Percentiles rank a stretch among this genome's conserved stretches.
Conservation (phyloP, 2,329 filamentous ascomycete species). For the Aurifilum marmelostoma region DNA sequence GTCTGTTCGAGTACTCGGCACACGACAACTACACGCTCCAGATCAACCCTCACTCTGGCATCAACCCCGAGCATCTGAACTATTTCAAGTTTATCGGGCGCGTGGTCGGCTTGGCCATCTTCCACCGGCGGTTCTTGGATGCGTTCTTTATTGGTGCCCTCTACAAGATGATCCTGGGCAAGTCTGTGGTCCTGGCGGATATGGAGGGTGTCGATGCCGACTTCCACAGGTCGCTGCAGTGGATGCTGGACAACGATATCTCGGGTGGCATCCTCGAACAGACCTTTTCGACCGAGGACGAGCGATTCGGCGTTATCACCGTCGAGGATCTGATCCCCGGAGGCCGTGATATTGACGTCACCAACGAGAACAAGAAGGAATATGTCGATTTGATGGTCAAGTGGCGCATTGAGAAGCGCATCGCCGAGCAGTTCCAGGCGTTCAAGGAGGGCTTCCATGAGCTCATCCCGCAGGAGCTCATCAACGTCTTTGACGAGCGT, state of each 20-base stretch:
- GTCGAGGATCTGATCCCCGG: slow-evolving; percentile 92
- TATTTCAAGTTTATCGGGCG: slow-evolving; percentile 99
- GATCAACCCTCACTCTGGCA: slow-evolving; percentile 98
- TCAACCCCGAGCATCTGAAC: slow-evolving; percentile 98
- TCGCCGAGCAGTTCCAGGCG: slow-evolving; percentile 96
- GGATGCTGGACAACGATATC: slow-evolving; percentile 98
- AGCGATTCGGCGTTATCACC: slow-evolving; percentile 91
- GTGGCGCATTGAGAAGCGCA: slow-evolving; percentile 98
- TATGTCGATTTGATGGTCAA: slow-evolving; percentile 98
- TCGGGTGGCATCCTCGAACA: slow-evolving; percentile 88
- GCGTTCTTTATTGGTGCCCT: slow-evolving; percentile 99
- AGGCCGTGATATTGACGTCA: slow-evolving; percentile 91
- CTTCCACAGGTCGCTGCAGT: slow-evolving; percentile 93
- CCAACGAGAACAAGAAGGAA: slow-evolving; percentile 98
- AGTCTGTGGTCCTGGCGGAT: slow-evolving; percentile 86
- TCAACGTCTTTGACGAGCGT: slow-evolving; percentile 98
- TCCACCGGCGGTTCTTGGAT: slow-evolving; percentile 95
- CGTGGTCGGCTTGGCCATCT: slow-evolving; percentile 95
- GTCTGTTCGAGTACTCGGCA: slow-evolving; percentile 97
- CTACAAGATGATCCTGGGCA: slow-evolving; percentile 98
- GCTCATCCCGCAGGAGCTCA: slow-evolving; percentile 91
- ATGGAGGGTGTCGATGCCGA: slow-evolving; percentile 99
- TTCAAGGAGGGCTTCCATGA: slow-evolving; percentile 98
- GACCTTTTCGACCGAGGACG: slow-evolving; percentile 96
- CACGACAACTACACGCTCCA: slow-evolving; percentile 99